Evolutionary conservation across 73 alveolate species (phyloP).

Genomic region (Symbiodinium natans): DNA sequence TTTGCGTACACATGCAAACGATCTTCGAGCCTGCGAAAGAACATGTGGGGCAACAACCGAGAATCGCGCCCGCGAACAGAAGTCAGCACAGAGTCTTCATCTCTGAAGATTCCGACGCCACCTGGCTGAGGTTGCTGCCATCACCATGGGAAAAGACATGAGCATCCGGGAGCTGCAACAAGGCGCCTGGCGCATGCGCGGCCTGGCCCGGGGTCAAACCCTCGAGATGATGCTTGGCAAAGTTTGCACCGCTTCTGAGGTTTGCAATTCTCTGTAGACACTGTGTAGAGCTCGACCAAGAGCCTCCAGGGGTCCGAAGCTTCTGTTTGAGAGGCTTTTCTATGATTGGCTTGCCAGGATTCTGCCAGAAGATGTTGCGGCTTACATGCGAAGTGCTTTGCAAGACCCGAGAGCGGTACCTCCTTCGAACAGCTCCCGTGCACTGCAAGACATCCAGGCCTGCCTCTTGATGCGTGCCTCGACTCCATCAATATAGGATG

Average conservation of each 20-base stretch:
- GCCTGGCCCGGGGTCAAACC: constrained; percentile 44
- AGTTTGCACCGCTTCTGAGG: too few relatives aligned
- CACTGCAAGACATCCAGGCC: constrained; percentile 62
- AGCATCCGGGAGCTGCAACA: constrained; percentile 79
- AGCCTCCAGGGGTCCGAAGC: too few relatives aligned
- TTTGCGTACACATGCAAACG: too few relatives aligned
- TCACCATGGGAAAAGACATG: constrained; percentile 75
- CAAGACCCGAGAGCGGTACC: background rate
- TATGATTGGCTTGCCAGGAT: too few relatives aligned
- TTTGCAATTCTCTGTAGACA: too few relatives aligned
- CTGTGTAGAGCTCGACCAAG: too few relatives aligned
- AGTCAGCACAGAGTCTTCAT: too few relatives aligned
- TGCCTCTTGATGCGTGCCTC: constrained; percentile 9
- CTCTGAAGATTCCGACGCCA: too few relatives aligned
- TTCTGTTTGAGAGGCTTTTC: too few relatives aligned
- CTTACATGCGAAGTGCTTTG: background rate
- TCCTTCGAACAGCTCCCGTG: constrained; percentile 1
- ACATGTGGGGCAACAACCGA: too few relatives aligned
- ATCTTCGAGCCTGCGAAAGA: too few relatives aligned
- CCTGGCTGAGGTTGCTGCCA: constrained; percentile 53
- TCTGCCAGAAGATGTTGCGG: background rate
- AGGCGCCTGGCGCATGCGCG: constrained; percentile 92
- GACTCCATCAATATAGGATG: background rate
- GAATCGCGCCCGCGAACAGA: too few relatives aligned
- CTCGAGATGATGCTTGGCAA: constrained; percentile 44